phyloP scores from a whole-genome alignment of 768 basidiomycete genomes.

The Kwoniella newhampshirensis region DNA sequence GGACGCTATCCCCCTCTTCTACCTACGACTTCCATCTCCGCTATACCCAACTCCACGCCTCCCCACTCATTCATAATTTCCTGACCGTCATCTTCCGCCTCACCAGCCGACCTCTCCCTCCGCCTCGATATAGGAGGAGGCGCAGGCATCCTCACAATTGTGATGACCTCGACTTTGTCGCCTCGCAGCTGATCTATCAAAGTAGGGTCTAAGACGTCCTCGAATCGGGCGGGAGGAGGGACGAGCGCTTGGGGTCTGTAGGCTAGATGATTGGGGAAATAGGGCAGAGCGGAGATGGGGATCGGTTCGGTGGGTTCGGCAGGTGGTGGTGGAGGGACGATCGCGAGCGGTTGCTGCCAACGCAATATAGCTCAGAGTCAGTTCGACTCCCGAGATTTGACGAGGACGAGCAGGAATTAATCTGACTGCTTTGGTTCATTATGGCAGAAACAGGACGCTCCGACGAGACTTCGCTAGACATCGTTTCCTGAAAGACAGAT shows the following conservation, averaged over 20 bases:
- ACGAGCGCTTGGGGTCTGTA: conserved; percentile 34
- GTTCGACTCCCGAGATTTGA: not conserved
- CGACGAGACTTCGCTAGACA: too few species aligned
- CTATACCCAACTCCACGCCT: conserved; percentile 39
- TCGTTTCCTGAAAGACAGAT: too few species aligned
- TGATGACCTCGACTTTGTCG: conserved; percentile 29
- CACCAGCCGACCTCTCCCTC: conserved; percentile 21
- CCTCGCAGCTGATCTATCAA: conserved; percentile 28
- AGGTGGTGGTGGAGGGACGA: conserved; percentile 30
- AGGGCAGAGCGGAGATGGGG: conserved; percentile 30
- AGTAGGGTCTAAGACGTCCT: conserved; percentile 1
- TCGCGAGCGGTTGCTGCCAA: conserved; percentile 29
- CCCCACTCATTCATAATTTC: conserved; percentile 39
- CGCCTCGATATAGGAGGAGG: not conserved
- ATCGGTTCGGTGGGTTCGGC: conserved; percentile 14
- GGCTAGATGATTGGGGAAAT: conserved; percentile 43
- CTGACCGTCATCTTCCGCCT: conserved; percentile 10
- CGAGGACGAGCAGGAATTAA: too few species aligned
- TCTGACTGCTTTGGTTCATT: not conserved
- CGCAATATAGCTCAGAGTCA: not conserved
- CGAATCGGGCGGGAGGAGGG: conserved; percentile 27
- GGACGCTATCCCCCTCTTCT: not conserved
- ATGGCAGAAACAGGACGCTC: too few species aligned
- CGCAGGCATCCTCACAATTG: conserved; percentile 41
- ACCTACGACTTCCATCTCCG: not conserved